These are phyloP conservation scores for Pseudocercospora vitis DNA, from an alignment of 2,329 filamentous ascomycete species.

Conservation along the genomic window DNA sequence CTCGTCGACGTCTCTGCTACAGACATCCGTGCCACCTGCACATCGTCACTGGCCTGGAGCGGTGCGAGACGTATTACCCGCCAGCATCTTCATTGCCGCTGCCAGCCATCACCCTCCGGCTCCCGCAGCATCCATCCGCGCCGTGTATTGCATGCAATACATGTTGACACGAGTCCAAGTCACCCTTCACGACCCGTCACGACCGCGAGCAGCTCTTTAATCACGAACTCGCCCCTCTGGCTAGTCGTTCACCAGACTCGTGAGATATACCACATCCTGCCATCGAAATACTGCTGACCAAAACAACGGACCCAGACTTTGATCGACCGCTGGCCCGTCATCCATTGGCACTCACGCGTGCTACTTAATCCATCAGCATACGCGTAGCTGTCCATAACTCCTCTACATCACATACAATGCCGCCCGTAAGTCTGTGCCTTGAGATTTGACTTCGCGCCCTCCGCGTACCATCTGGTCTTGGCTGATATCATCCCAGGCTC, in stretches of 20 bases:
- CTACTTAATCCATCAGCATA: conserved; percentile 14
- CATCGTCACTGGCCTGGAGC: conserved; percentile 13
- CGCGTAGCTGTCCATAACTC: conserved; percentile 21
- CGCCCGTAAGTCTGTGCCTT: conserved; percentile 37
- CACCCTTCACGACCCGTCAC: conserved; percentile 27
- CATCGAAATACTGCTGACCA: conserved; percentile 11
- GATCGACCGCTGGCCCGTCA: conserved; percentile 26
- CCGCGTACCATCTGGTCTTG: conserved; percentile 17
- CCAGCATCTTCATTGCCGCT: conserved; percentile 22
- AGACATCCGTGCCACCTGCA: background rate
- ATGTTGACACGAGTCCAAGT: conserved; percentile 31
- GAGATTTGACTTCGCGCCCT: conserved; percentile 9
- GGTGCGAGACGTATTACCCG: conserved; percentile 13
- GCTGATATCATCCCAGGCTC: conserved; percentile 59
- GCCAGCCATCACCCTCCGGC: conserved; percentile 20
- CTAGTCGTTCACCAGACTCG: conserved; percentile 16
- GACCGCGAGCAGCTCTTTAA: conserved; percentile 27
- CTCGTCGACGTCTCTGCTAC: conserved; percentile 3
- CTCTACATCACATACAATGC: conserved; percentile 35
- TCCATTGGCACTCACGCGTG: conserved; percentile 27
- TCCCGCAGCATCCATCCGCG: conserved; percentile 18
- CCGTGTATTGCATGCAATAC: conserved; percentile 34
- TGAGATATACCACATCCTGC: conserved; percentile 18
- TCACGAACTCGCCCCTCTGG: conserved; percentile 22
- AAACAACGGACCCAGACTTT: conserved; percentile 33